Conservation (phyloP, 768 basidiomycete species). For the Psilocybe subaeruginosa region DNA sequence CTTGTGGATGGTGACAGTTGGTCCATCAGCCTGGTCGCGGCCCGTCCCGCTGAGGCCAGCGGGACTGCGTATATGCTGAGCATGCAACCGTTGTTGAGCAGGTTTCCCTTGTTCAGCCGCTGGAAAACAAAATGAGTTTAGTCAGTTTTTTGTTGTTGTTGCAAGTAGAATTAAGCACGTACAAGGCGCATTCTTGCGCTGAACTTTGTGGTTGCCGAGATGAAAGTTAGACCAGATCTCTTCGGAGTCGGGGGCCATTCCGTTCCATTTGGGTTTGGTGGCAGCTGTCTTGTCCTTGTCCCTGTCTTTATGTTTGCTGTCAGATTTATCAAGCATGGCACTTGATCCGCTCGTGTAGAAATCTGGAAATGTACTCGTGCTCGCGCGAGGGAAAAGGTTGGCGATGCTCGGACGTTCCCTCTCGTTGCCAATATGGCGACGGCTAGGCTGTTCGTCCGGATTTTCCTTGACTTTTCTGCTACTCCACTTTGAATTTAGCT, state of each 20-base stretch:
- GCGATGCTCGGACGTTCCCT: slow-evolving; percentile 29
- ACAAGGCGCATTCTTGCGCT: slow-evolving; percentile 46
- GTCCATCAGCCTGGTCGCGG: slow-evolving; percentile 49
- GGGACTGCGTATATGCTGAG: slow-evolving; percentile 57
- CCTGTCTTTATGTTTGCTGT: slow-evolving; percentile 13
- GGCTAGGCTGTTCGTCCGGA: slow-evolving; percentile 13
- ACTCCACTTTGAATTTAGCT: slow-evolving; percentile 54
- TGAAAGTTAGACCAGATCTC: slow-evolving; percentile 71
- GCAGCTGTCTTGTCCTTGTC: slow-evolving; percentile 14
- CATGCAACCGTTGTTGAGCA: slow-evolving; percentile 69
- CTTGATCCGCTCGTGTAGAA: slow-evolving; percentile 5
- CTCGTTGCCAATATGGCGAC: slow-evolving; percentile 7
- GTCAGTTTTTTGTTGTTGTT: neutral
- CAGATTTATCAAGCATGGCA: slow-evolving; percentile 18
- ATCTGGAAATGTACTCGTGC: slow-evolving; percentile 27
- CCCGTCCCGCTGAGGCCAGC: slow-evolving; percentile 32
- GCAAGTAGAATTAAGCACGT: slow-evolving; percentile 19
- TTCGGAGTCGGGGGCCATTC: slow-evolving; percentile 53
- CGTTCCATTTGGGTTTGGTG: slow-evolving; percentile 41
- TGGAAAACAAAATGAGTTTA: slow-evolving; percentile 19
- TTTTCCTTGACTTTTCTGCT: slow-evolving; percentile 55
- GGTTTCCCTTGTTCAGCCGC: slow-evolving; percentile 57
- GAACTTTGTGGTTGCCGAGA: slow-evolving; percentile 68
- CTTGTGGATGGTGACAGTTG: slow-evolving; percentile 74
- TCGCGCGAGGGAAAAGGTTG: slow-evolving; percentile 32